Evolutionary conservation across 805 yeast genomes (phyloP).

Genomic region (Ogataea paraovalis): DNA sequence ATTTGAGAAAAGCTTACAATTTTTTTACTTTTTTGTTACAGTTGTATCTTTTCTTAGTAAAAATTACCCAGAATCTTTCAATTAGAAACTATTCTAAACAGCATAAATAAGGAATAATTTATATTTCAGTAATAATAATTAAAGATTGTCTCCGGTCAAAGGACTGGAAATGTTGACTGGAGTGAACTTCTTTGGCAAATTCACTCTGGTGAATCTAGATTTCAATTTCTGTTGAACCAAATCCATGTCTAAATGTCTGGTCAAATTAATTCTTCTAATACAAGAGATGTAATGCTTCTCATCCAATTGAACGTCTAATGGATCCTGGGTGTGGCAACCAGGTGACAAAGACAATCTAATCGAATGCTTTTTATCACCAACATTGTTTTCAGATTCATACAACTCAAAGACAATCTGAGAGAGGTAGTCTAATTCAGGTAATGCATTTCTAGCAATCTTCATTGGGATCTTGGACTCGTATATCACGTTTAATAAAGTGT

Average conservation of each 20-base stretch:
- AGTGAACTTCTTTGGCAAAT: conserved; percentile 84
- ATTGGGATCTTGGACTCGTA: conserved; percentile 94
- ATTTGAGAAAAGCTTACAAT: not conserved
- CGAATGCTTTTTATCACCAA: conserved; percentile 77
- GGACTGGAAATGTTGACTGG: conserved; percentile 80
- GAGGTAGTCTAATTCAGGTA: conserved; percentile 93
- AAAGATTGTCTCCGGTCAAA: conserved; percentile 18
- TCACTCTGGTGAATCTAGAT: conserved; percentile 80
- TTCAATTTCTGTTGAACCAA: conserved; percentile 77
- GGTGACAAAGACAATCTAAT: conserved; percentile 91
- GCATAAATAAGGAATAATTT: not conserved
- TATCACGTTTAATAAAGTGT: conserved; percentile 83
- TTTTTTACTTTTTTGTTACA: not conserved
- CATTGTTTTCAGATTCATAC: conserved; percentile 72
- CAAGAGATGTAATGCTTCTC: conserved; percentile 96
- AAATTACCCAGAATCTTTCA: not conserved
- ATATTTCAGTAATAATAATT: too few species aligned
- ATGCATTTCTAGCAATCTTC: conserved; percentile 88
- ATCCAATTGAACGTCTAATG: conserved; percentile 93
- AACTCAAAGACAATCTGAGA: conserved; percentile 93
- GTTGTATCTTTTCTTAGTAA: too few species aligned
- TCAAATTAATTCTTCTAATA: conserved; percentile 83
- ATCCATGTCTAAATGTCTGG: conserved; percentile 91
- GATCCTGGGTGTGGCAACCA: conserved; percentile 98
- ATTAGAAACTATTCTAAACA: not conserved